These are phyloP conservation scores for Aspergillus chevalieri DNA, from an alignment of 2,329 filamentous ascomycete species.

Conservation along the genomic window DNA sequence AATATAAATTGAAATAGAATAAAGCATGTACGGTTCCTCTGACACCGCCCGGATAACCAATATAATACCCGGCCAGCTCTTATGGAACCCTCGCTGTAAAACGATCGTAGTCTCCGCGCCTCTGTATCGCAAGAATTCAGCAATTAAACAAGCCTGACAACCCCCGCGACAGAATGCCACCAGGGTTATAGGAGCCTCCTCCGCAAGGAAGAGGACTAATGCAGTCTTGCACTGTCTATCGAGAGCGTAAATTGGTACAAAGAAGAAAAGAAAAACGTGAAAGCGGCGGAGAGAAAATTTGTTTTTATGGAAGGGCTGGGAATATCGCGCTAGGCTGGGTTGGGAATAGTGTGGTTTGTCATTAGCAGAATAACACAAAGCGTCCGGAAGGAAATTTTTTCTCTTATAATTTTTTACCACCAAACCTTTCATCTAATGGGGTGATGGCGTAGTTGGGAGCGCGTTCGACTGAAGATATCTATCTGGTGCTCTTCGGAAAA, in stretches of 20 bases:
- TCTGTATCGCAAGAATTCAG: conserved; percentile 56
- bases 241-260: conserved; percentile 58
- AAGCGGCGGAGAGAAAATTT: conserved; percentile 12
- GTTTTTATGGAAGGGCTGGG: not conserved
- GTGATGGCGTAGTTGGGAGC: no score
- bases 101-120: conserved; percentile 51
- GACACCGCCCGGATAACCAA: conserved; percentile 73
- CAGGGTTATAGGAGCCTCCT: conserved; percentile 42
- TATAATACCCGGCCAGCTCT: conserved; percentile 65
- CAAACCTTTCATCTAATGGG: no score
- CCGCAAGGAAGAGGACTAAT: conserved; percentile 42
- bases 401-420: no score
- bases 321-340: conserved; percentile 19
- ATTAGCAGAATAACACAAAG: not conserved
- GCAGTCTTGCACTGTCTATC: conserved; percentile 78
- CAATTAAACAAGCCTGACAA: conserved; percentile 51
- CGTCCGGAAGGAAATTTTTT: no score
- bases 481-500: no score
- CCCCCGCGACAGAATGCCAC: conserved; percentile 63
- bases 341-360: not conserved
- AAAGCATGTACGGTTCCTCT: conserved; percentile 67
- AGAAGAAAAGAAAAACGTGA: conserved; percentile 33
- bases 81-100: conserved; percentile 52
- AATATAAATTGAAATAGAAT: conserved; percentile 2
- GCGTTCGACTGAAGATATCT: no score